Evolutionary conservation across 1,139 yeast species (phyloP).

Genomic region (Spencermartinsiella ligniputridi): DNA sequence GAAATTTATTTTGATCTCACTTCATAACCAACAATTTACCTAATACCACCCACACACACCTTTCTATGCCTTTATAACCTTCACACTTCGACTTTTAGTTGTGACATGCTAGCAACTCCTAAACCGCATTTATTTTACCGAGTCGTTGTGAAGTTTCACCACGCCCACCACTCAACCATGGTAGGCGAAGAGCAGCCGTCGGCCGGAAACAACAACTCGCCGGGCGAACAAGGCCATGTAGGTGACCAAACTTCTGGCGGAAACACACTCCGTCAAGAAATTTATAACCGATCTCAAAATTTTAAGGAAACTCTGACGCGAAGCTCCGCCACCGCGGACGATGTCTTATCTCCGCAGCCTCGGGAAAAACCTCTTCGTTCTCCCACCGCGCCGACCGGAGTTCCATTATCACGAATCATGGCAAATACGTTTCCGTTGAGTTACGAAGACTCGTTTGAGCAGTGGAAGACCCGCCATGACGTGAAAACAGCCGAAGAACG

Average conservation of each 20-base stretch:
- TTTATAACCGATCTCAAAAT: neutral
- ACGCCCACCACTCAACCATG: neutral
- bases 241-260: neutral
- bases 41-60: too few species aligned
- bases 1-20: too few species aligned
- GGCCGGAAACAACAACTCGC: neutral
- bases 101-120: neutral
- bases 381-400: constrained; percentile 35
- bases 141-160: neutral
- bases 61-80: too few species aligned
- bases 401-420: constrained; percentile 28
- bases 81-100: too few species aligned
- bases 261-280: neutral
- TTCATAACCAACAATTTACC: too few species aligned
- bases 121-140: neutral
- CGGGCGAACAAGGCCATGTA: neutral
- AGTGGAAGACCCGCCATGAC: constrained; percentile 41
- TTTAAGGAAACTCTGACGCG: constrained; percentile 2
- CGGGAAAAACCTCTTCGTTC: constrained; percentile 12
- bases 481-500: constrained; percentile 40
- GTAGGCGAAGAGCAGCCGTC: neutral
- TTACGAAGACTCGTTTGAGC: constrained; percentile 40
- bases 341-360: neutral
- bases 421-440: constrained; percentile 34
- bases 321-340: constrained; percentile 5